Base-by-base conservation (phyloP, 768 basidiomycete species). In the Kwoniella bestiolae region DNA sequence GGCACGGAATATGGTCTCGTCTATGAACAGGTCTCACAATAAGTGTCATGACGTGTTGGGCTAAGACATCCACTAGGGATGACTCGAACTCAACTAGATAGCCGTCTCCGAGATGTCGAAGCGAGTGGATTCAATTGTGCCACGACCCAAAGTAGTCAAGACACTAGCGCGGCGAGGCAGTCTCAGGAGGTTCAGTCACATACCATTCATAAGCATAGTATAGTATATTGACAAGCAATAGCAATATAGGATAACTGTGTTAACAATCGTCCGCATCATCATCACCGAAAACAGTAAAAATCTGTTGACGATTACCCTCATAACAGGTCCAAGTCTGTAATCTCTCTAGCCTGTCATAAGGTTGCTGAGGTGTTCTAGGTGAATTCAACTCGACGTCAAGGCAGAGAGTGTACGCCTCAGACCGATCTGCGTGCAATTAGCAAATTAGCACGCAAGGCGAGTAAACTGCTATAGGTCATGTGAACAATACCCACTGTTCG, bases 361-460 rank as follows among this genome's bases (percentile, higher is more conserved):
- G 56, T 21, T 46, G 23, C 7, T 45, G 34, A 21, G 14, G 32
- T 11, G 25, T 31, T 23, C 18, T 49, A 16, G 34, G 34, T 3
- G 63, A 65, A 26, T 58, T 44, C 11, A 25, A n/a, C 49, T 59
- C 21, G 3, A 65, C 45, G 50, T 65, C 63, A 4, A 65, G 26
- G 32, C 63, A 65, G 9, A 55, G 26, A 3, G 6, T 8, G 5
- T 18, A 18, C 31, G 29, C 32, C 34, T 55, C 6, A 9, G 52
- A 55, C 6, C 31, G 29, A 35, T 55, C 52, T 55, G 23, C 3
- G n/a, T 6, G 44, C 49, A 21, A 31, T 28, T 35, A 32, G 12
- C 32, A 23, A n/a, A 16, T 25, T 11, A 53, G 23, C 11, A 18
- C 34, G 12, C 26, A 32, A 38, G 21, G 44, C 35, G 34, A 57